phyloP scores from a whole-genome alignment of 805 yeast genomes.

The Lachancea sp. region DNA sequence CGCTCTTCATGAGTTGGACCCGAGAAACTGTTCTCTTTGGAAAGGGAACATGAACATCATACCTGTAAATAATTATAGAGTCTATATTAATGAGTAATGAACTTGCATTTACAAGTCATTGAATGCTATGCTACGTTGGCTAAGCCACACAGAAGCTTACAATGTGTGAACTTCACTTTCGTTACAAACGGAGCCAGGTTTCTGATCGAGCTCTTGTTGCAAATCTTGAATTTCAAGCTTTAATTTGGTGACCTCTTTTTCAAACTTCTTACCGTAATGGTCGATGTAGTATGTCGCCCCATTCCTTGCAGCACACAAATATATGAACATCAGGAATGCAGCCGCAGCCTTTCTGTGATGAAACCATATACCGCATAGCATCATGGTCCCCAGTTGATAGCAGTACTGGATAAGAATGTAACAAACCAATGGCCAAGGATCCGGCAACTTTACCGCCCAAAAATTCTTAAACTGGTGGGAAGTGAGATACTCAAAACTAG shows the following conservation, averaged over 20 bases:
- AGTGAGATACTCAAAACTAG: constrained; percentile 81
- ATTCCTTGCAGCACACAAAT: constrained; percentile 73
- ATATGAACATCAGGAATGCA: constrained; percentile 62
- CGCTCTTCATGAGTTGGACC: constrained; percentile 12
- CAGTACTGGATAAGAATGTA: constrained; percentile 81
- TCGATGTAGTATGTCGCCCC: constrained; percentile 95
- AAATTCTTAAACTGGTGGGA: constrained; percentile 54
- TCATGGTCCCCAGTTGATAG: constrained; percentile 83
- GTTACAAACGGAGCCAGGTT: neutral
- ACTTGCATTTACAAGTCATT: neutral
- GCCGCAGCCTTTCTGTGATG: constrained; percentile 60
- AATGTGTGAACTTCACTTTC: neutral
- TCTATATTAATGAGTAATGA: constrained; percentile 6
- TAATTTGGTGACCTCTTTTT: constrained; percentile 71
- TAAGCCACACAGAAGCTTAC: neutral
- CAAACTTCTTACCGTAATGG: constrained; percentile 82
- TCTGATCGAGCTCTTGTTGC: constrained; percentile 34
- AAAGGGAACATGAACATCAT: too few species aligned
- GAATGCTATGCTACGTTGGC: neutral
- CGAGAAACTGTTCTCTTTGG: neutral
- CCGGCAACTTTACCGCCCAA: constrained; percentile 87
- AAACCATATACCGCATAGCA: constrained; percentile 85
- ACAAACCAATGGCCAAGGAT: constrained; percentile 78
- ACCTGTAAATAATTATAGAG: neutral
- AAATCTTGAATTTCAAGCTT: constrained; percentile 64